Base-by-base conservation (phyloP, 2,329 filamentous ascomycete species). In the Neonectria sp. region DNA sequence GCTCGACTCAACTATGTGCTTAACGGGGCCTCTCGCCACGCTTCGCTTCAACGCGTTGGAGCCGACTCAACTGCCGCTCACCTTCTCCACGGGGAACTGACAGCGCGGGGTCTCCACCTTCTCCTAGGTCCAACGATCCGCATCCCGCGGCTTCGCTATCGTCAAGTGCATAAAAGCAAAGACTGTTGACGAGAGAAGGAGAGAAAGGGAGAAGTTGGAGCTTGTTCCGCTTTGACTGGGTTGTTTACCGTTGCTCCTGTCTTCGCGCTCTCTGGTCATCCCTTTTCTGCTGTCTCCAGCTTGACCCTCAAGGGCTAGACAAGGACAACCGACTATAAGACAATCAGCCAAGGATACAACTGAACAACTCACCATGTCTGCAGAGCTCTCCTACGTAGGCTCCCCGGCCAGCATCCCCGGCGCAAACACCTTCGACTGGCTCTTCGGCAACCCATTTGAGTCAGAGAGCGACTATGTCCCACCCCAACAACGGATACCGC, bases 381-480 rank as follows among this genome's bases (percentile, higher is more conserved):
- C 65, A 24, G 43, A 69, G 8, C 57, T 59, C 17, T 60, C 73
- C 29, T 72, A 71, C 37, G 73, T 43, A 2, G 73, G 74, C 15
- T 53, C 64, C 21, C 45, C 68, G 13, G 71, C 70, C 25, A 70
- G 70, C 13, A 25, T 76, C 4, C 63, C 73, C 2, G 72, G 70
- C 2, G 56, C 68, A 21, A 82, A 80, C 51, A 65, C 76, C 57
- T 83, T 83, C 64, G 77, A 81, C 60, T 84, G 77, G 63, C 57
- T 78, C 17, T 80, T 82, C 61, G 77, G 78, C 64, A 78, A 80
- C 52, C 81, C 82, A 0, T 83, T 83, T 40, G 66, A 75, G 29
- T 57, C 67, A 2, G 71, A 79, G 58, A 79, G 68, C 53, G 73
- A 75, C 4, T 78, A 75, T 59, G 71, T 75, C 0, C 76, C 80